These are phyloP conservation scores for Aspergillus sp. DNA, from an alignment of 2,329 filamentous ascomycete genomes.

Conservation along the genomic window DNA sequence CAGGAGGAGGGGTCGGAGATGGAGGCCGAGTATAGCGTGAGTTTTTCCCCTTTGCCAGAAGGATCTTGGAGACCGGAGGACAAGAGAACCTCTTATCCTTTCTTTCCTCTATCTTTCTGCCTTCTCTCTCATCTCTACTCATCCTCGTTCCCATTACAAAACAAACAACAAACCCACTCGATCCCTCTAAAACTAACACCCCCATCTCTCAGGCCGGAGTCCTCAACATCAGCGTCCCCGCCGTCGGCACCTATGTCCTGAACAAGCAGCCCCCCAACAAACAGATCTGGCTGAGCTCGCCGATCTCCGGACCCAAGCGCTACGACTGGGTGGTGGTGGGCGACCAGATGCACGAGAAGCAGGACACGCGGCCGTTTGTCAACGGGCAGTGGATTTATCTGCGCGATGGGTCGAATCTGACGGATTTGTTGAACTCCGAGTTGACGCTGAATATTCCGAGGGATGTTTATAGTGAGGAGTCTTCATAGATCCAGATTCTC, in stretches of 20 bases:
- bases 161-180: too few species aligned
- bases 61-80: not conserved
- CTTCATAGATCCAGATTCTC: slow-evolving; percentile 15
- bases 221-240: slow-evolving; percentile 69
- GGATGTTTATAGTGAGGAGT: slow-evolving; percentile 34
- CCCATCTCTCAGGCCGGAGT: slow-evolving; percentile 70
- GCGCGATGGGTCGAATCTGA: slow-evolving; percentile 75
- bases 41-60: slow-evolving; percentile 31
- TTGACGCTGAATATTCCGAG: slow-evolving; percentile 63
- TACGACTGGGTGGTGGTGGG: slow-evolving; percentile 80
- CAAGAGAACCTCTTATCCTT: not conserved
- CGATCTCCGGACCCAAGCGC: slow-evolving; percentile 85
- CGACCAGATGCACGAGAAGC: slow-evolving; percentile 75
- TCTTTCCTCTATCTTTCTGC: not conserved
- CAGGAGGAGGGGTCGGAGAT: slow-evolving; percentile 72
- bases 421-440: slow-evolving; percentile 71
- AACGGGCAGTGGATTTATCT: slow-evolving; percentile 82
- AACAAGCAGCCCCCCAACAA: slow-evolving; percentile 99
- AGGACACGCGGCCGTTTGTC: slow-evolving; percentile 57
- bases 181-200: not conserved
- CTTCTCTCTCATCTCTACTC: not conserved
- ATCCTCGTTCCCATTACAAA: too few species aligned
- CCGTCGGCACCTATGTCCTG: slow-evolving; percentile 80
- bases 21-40: slow-evolving; percentile 86
- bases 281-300: slow-evolving; percentile 94